Evolutionary conservation across 2,329 filamentous ascomycete species (phyloP), one percentile per base, ranked within the genome.

Genomic region (Alternaria incomplexa): DNA sequence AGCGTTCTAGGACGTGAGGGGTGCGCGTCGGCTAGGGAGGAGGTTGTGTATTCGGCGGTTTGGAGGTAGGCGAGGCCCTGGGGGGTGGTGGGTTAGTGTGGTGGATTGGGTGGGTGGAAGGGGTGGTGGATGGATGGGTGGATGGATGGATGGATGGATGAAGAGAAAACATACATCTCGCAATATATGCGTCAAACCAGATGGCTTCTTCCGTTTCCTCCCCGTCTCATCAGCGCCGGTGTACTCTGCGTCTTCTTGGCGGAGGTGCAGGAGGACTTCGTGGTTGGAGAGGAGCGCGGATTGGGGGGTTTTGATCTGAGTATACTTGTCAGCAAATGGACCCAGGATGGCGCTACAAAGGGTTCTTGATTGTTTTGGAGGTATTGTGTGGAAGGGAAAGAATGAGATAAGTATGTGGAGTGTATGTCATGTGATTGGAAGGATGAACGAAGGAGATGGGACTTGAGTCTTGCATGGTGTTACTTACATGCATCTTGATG

Each of bases 211-310:
- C 23, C 77, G 66, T 8, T 61, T 63, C 44, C 75, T 72, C 8
- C 60, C 54, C 17, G 68, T 77, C 59, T 65, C 70, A 59, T 80
- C 77, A 26, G 66, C 71, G 53, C 72, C 73, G 9, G 62, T 65
- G 64, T 80, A 79, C 59, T 79, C 76, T 60, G 73, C 75, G 32
- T 74, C 71, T 70, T 78, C 74, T 52, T 69, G 56, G 40, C 65
- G 73, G 25, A 80, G 72, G 69, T 79, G 77, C 20, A 76, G 70
- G 72, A 89, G 89, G 66, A 93, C 90, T 83, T 93, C 91, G 67
- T 87, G 90, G 78, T 93, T 93, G 76, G 88, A 88, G 73, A 93
- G 83, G 45, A 90, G 85, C 6, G 89, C 90, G 28, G 88, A 88
- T 76, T 93, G 90, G 4, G 90, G 83, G 73, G 91, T 90, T 71